These are phyloP conservation scores for Acacia pycnantha DNA, from an alignment of 331 rosid genomes.

Conservation along the genomic window DNA sequence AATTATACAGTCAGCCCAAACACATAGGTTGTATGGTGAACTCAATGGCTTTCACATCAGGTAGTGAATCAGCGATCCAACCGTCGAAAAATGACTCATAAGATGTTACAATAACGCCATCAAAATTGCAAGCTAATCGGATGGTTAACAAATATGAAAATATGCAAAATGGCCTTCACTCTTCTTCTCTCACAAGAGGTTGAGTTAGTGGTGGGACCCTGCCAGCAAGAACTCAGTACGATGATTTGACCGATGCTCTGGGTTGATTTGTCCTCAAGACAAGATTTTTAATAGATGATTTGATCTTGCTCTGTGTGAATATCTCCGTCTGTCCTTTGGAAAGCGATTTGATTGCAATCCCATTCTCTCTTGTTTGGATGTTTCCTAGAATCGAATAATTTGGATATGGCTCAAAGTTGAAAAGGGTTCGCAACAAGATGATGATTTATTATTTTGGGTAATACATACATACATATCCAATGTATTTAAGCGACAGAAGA, in stretches of 20 bases:
- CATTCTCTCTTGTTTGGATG: not conserved
- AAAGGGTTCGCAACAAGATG: not conserved
- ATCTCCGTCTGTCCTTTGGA: not conserved
- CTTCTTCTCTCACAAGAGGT: too few relatives aligned
- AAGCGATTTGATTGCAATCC: constrained; percentile 33
- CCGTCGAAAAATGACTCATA: too few relatives aligned
- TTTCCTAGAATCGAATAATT: not conserved
- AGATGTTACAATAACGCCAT: too few relatives aligned
- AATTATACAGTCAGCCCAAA: too few relatives aligned
- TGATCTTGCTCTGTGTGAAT: too few relatives aligned
- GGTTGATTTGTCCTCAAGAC: not conserved
- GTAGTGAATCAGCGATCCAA: too few relatives aligned
- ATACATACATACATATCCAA: not conserved
- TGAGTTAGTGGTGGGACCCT: constrained; percentile 49
- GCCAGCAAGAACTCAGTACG: constrained; percentile 26
- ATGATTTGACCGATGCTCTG: not conserved
- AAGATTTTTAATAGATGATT: not conserved
- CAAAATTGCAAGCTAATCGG: too few relatives aligned
- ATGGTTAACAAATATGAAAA: too few relatives aligned
- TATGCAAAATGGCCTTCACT: too few relatives aligned
- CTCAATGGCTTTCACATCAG: too few relatives aligned
- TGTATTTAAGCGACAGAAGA: not conserved
- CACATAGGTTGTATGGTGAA: too few relatives aligned
- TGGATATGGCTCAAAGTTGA: not conserved
- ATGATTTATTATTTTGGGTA: not conserved